Base-by-base conservation (phyloP, 1,284 basidiomycete species). In the Sporisorium iseilematis-ciliati region DNA sequence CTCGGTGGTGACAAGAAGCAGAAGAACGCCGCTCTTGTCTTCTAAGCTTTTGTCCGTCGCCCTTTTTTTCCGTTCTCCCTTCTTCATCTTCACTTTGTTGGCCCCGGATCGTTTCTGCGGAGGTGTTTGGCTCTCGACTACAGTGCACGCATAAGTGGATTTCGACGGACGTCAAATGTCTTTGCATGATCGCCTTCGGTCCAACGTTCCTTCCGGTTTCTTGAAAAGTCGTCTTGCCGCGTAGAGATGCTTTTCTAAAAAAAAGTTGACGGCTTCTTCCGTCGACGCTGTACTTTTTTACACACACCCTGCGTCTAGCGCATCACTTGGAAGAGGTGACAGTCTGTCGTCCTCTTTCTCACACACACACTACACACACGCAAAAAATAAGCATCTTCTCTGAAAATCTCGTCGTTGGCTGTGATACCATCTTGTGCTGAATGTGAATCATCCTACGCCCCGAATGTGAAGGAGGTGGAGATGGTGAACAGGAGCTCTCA, bases 1-100 rank as follows among this genome's bases (percentile, higher is more conserved):
- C 92, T 97, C 69, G 95, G 96, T 89, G 96, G 97, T 88, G 96
- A 99, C 91, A 98, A 97, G 91, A 98, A 98, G 93, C 95, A 94
- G 85, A 94, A 96, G 90, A 93, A 94, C 88, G 93, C 93, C 84
- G 93, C 93, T 71, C 92, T 95, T 83, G 90, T 90, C 86, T 95
- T 94, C 90, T 85, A 84, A 81, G 65, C 57, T 56, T 38, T 40
- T 29, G 35, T 51, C 45, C 16, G n/a, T n/a, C 23, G 4, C 40
- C 29, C 38, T 18, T 2, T 42, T 7, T 33, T 38, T 23, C 29
- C 43, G 50, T 46, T 40, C 35, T 11, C 16, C 14, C 35, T 2
- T 11, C 33, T 46, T 38, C 40, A 23, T 57, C 29, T 42, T 41
- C 57, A 16, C 41, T 29, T 33, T 29, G n/a, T 56, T 46, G 52